phyloP scores from a whole-genome alignment of 495 filamentous ascomycete species.

The Penicillium canariense region DNA sequence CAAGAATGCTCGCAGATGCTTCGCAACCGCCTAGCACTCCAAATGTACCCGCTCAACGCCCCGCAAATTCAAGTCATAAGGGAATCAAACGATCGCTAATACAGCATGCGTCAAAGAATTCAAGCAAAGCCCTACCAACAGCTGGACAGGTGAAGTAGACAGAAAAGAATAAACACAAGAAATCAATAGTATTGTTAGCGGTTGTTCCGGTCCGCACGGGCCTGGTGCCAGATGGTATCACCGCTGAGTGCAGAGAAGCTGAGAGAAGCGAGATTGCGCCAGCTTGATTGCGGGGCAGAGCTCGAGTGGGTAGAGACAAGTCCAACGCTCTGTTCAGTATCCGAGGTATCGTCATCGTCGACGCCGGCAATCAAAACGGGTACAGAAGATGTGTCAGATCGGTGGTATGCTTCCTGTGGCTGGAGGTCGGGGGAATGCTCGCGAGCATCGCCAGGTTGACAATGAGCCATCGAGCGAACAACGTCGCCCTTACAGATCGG shows the following conservation, averaged over 20 bases:
- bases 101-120: constrained; percentile 28
- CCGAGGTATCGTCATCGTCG: constrained; percentile 33
- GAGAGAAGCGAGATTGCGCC: constrained; percentile 43
- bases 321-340: constrained; percentile 43
- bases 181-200: constrained; percentile 27
- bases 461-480: constrained; percentile 59
- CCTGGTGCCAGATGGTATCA: constrained; percentile 51
- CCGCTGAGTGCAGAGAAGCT: constrained; percentile 52
- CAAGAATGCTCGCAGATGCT: constrained; percentile 18
- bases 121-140: constrained; percentile 15
- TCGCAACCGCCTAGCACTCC: constrained; percentile 23
- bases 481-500: constrained; percentile 98
- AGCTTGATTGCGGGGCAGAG: constrained; percentile 39
- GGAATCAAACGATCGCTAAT: constrained; percentile 41
- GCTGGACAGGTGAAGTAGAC: constrained; percentile 8
- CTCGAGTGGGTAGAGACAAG: constrained; percentile 39
- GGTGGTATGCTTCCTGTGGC: constrained; percentile 14
- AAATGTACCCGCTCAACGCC: constrained; percentile 33
- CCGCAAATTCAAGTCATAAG: constrained; percentile 27
- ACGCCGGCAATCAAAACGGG: constrained; percentile 43
- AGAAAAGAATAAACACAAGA: constrained; percentile 14
- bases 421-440: constrained; percentile 43
- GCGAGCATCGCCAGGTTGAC: constrained; percentile 46
- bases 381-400: constrained; percentile 44
- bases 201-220: constrained; percentile 43